Conservation (phyloP, 2,329 filamentous ascomycete species). For the Colletotrichum theobromicola region DNA sequence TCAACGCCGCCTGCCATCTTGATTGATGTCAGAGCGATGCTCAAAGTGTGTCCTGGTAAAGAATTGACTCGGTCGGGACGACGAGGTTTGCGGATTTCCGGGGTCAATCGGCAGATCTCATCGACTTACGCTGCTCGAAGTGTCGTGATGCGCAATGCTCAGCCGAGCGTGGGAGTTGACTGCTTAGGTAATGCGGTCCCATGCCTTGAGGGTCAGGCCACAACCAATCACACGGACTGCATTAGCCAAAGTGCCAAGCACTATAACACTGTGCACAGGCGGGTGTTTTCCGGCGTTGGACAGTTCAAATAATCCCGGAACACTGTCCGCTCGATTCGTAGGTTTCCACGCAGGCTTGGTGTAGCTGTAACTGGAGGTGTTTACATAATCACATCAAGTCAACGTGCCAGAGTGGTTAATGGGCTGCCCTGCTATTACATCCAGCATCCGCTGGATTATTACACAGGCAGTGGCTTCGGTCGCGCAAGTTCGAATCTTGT, state of each 20-base stretch:
- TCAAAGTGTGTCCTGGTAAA: background rate
- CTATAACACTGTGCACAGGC: background rate
- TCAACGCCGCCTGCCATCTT: slow-evolving; percentile 24
- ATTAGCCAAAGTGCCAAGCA: background rate
- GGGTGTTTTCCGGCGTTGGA: rapidly evolving
- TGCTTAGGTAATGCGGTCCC: background rate
- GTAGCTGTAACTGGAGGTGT: rapidly evolving
- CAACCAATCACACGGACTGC: background rate
- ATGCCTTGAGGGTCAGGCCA: slow-evolving; percentile 3
- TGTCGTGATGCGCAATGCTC: background rate
- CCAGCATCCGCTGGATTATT: background rate
- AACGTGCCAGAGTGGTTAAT: slow-evolving; percentile 24
- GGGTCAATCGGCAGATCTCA: background rate
- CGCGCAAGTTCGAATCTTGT: slow-evolving; percentile 23
- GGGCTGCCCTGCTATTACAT: slow-evolving; percentile 19
- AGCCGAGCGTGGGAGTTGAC: background rate
- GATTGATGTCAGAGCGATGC: background rate
- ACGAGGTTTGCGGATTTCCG: background rate
- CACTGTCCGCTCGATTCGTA: too few species aligned
- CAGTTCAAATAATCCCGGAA: background rate
- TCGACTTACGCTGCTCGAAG: background rate
- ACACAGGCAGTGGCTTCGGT: slow-evolving; percentile 20
- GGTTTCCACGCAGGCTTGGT: background rate
- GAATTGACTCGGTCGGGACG: background rate
- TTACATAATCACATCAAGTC: slow-evolving; percentile 13